Evolutionary conservation across 2,329 filamentous ascomycete genomes (phyloP).

Genomic region (Thelonectria blattea): DNA sequence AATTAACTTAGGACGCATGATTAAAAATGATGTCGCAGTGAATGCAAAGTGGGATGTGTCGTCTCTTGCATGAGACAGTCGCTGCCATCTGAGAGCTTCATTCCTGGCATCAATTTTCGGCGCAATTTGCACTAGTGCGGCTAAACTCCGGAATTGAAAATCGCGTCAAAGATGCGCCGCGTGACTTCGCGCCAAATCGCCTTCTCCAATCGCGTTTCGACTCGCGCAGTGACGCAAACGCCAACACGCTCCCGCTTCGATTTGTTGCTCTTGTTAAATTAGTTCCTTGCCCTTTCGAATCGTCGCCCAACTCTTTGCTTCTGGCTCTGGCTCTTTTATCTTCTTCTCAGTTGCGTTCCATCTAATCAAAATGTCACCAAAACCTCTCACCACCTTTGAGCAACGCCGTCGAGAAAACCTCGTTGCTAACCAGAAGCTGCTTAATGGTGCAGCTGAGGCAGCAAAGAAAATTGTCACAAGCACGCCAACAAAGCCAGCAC

Average conservation of each 20-base stretch:
- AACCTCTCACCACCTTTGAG: slow-evolving; percentile 81
- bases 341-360: neutral
- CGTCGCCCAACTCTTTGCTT: neutral
- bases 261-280: neutral
- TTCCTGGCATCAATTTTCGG: slow-evolving; percentile 23
- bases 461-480: slow-evolving; percentile 68
- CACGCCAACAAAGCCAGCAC: slow-evolving; percentile 54
- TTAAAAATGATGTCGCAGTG: slow-evolving; percentile 4
- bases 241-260: slow-evolving; percentile 9
- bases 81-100: neutral
- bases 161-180: slow-evolving; percentile 28
- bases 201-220: slow-evolving; percentile 33
- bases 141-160: slow-evolving; percentile 28
- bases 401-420: slow-evolving; percentile 85
- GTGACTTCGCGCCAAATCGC: slow-evolving; percentile 44
- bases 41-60: neutral
- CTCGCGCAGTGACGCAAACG: slow-evolving; percentile 5
- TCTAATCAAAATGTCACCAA: slow-evolving; percentile 50
- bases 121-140: slow-evolving; percentile 13
- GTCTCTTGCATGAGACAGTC: slow-evolving; percentile 2
- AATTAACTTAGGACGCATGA: slow-evolving; percentile 58
- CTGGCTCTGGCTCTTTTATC: neutral
- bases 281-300: neutral
- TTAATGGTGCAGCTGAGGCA: slow-evolving; percentile 77
- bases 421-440: slow-evolving; percentile 78